phyloP scores from a whole-genome alignment of 108 stramenopile genomes.

The Poteriospumella lacustris region DNA sequence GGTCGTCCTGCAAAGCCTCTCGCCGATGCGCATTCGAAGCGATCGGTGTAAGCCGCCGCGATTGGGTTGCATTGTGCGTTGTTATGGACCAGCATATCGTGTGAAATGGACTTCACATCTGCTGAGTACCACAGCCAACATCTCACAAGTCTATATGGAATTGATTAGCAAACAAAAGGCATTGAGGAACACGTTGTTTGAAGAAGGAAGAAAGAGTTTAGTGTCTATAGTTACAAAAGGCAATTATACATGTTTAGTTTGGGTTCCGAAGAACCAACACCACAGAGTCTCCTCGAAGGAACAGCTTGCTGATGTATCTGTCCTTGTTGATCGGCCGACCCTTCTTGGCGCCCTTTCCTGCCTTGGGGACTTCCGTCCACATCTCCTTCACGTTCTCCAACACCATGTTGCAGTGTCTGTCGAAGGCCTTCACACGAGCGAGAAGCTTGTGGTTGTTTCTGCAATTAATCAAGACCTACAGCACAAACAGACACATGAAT shows the following conservation, averaged over 20 bases:
- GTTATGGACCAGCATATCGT: too few species aligned
- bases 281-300: constrained; percentile 94
- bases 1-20: too few species aligned
- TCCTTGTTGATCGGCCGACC: constrained; percentile 86
- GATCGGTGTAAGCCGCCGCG: too few species aligned
- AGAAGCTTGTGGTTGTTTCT: constrained; percentile 98
- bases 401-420: constrained; percentile 71
- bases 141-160: too few species aligned
- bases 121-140: too few species aligned
- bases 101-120: too few species aligned
- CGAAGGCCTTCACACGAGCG: constrained; percentile 89
- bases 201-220: constrained; percentile 31
- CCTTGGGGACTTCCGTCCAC: constrained; percentile 95
- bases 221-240: constrained; percentile 45
- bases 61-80: too few species aligned
- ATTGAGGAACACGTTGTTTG: constrained; percentile 15
- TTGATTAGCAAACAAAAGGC: constrained; percentile 20
- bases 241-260: neutral
- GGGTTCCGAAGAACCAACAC: constrained; percentile 48
- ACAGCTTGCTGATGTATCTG: constrained; percentile 97
- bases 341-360: constrained; percentile 76
- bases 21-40: too few species aligned
- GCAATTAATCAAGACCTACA: constrained; percentile 72
- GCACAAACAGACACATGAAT: neutral
- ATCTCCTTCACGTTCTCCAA: constrained; percentile 98